These are phyloP conservation scores for Albugo candida DNA, from an alignment of 352 stramenopile species.

Conservation along the genomic window DNA sequence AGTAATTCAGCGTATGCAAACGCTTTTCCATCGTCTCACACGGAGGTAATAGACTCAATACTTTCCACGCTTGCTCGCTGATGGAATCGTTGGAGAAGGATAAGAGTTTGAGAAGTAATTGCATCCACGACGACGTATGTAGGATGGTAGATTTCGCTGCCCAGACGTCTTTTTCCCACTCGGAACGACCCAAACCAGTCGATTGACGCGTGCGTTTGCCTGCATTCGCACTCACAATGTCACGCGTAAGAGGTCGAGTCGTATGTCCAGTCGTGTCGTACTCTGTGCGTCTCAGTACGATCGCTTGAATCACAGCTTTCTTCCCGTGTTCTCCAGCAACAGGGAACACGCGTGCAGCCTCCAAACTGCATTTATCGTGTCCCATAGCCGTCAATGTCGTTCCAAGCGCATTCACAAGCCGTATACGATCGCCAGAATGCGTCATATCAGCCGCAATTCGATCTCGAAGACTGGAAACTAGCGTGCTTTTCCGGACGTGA, in stretches of 20 bases:
- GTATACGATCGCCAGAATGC: constrained; percentile 37
- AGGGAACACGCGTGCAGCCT: constrained; percentile 37
- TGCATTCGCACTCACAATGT: background rate
- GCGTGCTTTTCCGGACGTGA: constrained; percentile 26
- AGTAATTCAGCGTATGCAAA: constrained; percentile 37
- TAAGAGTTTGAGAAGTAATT: constrained; percentile 4
- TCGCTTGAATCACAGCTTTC: constrained; percentile 13
- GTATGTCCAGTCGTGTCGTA: constrained; percentile 18
- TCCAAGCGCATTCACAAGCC: constrained; percentile 47
- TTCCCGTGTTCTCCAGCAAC: constrained; percentile 6
- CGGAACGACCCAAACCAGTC: constrained; percentile 35
- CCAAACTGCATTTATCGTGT: constrained; percentile 44
- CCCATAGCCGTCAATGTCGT: constrained; percentile 46
- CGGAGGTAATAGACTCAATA: constrained; percentile 45
- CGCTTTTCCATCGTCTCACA: constrained; percentile 49
- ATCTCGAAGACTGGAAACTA: constrained; percentile 41
- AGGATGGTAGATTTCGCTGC: constrained; percentile 42
- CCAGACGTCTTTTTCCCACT: constrained; percentile 51
- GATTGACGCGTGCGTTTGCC: constrained; percentile 13
- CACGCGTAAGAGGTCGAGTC: background rate
- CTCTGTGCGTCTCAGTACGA: constrained; percentile 16
- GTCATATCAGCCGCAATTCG: constrained; percentile 38
- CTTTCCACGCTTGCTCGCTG: constrained; percentile 19
- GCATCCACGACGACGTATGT: constrained; percentile 14
- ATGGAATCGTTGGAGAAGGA: background rate